Percentiles rank a stretch among this genome's conserved stretches.
phyloP scores from a whole-genome alignment of 2,329 filamentous ascomycete species.

The Alternaria viburni region DNA sequence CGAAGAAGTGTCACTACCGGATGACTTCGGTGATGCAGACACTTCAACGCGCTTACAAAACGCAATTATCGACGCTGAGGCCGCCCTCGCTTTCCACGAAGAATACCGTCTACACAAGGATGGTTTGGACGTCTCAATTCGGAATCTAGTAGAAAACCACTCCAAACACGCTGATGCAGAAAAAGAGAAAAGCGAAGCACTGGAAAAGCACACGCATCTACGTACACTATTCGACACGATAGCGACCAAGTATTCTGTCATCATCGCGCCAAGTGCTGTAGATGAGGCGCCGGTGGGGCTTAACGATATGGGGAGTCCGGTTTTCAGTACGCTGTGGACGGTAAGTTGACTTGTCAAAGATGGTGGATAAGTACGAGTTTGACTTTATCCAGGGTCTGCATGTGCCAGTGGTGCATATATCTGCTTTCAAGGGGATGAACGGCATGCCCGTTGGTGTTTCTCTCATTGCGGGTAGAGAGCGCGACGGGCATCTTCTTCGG shows the following conservation, averaged over 20 bases:
- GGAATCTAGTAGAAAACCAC: not conserved
- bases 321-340: not conserved
- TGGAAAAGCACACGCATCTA: fast-evolving
- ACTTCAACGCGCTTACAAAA: not conserved
- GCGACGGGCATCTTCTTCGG: not conserved
- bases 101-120: not conserved
- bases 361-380: not conserved
- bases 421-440: not conserved
- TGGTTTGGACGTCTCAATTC: not conserved
- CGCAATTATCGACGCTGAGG: not conserved
- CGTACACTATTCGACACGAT: not conserved
- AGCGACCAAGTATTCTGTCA: not conserved
- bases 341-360: not conserved
- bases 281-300: not conserved
- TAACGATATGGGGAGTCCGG: not conserved
- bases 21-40: not conserved
- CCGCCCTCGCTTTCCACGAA: not conserved
- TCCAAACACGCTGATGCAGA: not conserved
- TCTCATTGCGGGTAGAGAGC: not conserved
- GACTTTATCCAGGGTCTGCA: not conserved
- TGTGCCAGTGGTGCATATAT: not conserved
- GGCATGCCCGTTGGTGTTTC: not conserved
- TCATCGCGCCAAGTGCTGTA: not conserved
- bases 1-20: not conserved
- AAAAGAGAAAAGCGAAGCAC: fast-evolving